Evolutionary conservation across 164 flowering plant species (phyloP), one percentile per base, ranked within the genome.

Genomic region (Annona squamosa): DNA sequence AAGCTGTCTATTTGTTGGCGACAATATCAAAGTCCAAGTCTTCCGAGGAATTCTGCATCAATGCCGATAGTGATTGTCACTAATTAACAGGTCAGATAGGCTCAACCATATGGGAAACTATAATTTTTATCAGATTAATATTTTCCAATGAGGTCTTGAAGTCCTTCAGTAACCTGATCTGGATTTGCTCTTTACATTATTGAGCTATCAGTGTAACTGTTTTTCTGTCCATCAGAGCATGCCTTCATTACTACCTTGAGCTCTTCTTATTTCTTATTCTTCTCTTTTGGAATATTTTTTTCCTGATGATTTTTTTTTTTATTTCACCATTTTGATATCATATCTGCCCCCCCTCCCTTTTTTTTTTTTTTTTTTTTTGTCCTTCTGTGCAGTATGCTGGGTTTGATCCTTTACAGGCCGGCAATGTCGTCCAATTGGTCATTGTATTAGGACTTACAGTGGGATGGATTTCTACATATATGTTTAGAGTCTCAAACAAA

Each of bases 401-500:
- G 75, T 88, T 88, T 74, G 98, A 94, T 85, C 88, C 97, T 56
- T 72, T 94, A 68, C 92, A 90, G 79, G 97, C 98, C 4, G 98
- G 98, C 70, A 94, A 94, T 75, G 97, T 89, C 9, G 98, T 94
- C 77, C 97, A 94, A 87, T 74, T 94, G 82, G 88, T 94, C 42
- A 3, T 92, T 76, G 98, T 94, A 6, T 78, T 94, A 81, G 98
- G 98, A 44, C 83, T 94, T 42, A 94, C 94, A 18, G 71, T 94
- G 75, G 98, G 98, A 68, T 94, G 98, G 98, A 91, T 94, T 69
- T 88, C 90, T 1, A 90, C 94, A 12, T 94, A 94, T 73, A 87
- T 94, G 37, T 94, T 94, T 75, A 84, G 98, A 79, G 98, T 94
- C 64, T 87, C 92, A 72, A 94, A 89, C 84, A 94, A 94, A 82